Evolutionary conservation across 2,329 filamentous ascomycete species (phyloP), one percentile per base, ranked within the genome.

Genomic region (Claviceps pusilla): DNA sequence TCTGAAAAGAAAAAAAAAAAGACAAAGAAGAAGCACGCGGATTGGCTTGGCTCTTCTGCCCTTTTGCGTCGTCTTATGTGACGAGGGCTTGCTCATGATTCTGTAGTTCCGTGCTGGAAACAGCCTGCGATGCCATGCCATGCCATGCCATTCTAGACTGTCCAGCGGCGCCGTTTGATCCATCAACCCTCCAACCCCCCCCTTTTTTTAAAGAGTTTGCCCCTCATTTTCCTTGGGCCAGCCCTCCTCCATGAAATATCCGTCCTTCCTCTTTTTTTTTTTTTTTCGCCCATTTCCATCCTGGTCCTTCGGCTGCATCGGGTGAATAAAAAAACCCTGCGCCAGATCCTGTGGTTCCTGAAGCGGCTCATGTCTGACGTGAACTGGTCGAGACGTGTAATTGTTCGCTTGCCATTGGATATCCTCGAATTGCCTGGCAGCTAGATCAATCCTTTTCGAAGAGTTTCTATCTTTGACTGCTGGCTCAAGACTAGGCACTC

Each of bases 221-320:
- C 16, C 16, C 5, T 47, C 16, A 16, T 9, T 7, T 45, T 29
- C 33, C 42, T 1, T 9, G 14, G 5, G 14, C 45, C n/a, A 7
- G 12, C 7, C 16, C 45, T 42, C 39, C 7, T 16, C 4, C 14
- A 5, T 48, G 9, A 7, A 19, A 19, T 19, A 1, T 19, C 19
- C 19, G 19, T 19, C 19, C 19, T 19, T 19, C 19, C 19, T 19
- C 19, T 19, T 19, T 19, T 19, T 19, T 11, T 19, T 19, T 19
- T 19, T 19, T 11, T 35, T 16, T 46, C 29, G 31, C 10, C 35
- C 35, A 42, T 42, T 52, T 4, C 46, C 33, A 37, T 24, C 31
- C 24, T 28, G 52, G n/a, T 49, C 46, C 46, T 33, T 53, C 29
- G 46, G 52, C 52, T 42, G 52, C 37, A 28, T 48, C 43, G 46